Conservation (phyloP, 2,329 filamentous ascomycete species). For the Colletotrichum horii region DNA sequence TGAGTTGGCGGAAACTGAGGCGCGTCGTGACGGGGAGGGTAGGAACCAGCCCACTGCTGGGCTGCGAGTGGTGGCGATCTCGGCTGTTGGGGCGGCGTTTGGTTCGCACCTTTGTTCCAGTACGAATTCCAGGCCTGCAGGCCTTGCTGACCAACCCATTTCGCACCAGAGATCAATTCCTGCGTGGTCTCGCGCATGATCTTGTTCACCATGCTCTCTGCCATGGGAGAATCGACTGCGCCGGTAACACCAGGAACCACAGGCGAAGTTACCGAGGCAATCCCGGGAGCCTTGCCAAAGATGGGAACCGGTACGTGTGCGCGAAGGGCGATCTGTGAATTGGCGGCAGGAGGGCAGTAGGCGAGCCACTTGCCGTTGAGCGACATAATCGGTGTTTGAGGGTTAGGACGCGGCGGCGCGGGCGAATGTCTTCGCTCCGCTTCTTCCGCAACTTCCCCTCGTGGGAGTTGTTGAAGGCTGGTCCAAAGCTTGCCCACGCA, state of each 20-base stretch:
- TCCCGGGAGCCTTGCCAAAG: conserved; percentile 59
- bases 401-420: conserved; percentile 43
- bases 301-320: conserved; percentile 66
- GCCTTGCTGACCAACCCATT: conserved; percentile 79
- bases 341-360: conserved; percentile 75
- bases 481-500: conserved; percentile 96
- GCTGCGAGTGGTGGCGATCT: conserved; percentile 48
- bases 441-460: conserved; percentile 53
- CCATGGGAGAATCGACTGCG: conserved; percentile 73
- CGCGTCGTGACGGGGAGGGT: conserved; percentile 51
- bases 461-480: conserved; percentile 69
- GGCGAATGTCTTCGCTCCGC: conserved; percentile 42
- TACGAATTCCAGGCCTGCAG: conserved; percentile 81
- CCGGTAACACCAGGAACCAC: conserved; percentile 71
- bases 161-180: conserved; percentile 75
- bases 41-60: conserved; percentile 52
- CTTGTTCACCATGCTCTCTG: conserved; percentile 75
- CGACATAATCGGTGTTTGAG: conserved; percentile 70
- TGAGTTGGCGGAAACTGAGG: conserved; percentile 78
- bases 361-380: conserved; percentile 78
- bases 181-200: conserved; percentile 82
- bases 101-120: conserved; percentile 66
- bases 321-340: conserved; percentile 72
- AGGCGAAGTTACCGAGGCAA: conserved; percentile 68
- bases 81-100: conserved; percentile 48